Evolutionary conservation across 2,329 filamentous ascomycete species (phyloP).

Genomic region (Pyricularia sp.): DNA sequence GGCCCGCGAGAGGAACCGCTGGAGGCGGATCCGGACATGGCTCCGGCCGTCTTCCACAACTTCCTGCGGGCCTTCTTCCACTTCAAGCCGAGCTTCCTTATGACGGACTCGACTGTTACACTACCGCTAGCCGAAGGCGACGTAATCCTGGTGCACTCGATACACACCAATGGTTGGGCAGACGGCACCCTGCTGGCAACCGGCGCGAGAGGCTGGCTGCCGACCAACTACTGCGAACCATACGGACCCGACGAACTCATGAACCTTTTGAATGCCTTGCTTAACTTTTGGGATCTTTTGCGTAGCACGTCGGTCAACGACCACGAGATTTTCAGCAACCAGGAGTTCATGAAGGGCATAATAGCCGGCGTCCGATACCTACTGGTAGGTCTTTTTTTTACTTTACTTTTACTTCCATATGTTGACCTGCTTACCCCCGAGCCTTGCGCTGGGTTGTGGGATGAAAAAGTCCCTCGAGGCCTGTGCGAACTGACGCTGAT

Average conservation of each 20-base stretch:
- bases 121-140: slow-evolving; percentile 84
- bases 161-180: slow-evolving; percentile 97
- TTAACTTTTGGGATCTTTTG: slow-evolving; percentile 88
- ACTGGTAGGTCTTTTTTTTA: slow-evolving; percentile 50
- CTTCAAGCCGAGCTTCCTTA: slow-evolving; percentile 70
- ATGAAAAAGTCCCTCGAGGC: neutral
- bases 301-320: slow-evolving; percentile 69
- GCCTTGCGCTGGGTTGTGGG: slow-evolving; percentile 6
- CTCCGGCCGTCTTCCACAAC: slow-evolving; percentile 73
- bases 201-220: slow-evolving; percentile 86
- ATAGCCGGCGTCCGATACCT: slow-evolving; percentile 89
- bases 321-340: slow-evolving; percentile 72
- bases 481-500: neutral
- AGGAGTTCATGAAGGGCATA: slow-evolving; percentile 89
- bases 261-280: slow-evolving; percentile 73
- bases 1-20: slow-evolving; percentile 52
- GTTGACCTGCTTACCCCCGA: slow-evolving; percentile 10
- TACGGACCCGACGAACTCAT: slow-evolving; percentile 86
- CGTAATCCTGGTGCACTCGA: slow-evolving; percentile 86
- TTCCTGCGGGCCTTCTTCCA: slow-evolving; percentile 92
- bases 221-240: slow-evolving; percentile 94
- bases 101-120: slow-evolving; percentile 80
- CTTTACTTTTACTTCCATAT: neutral
- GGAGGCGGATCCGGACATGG: slow-evolving; percentile 29
- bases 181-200: slow-evolving; percentile 85